Evolutionary conservation across 306 rosid genomes (phyloP).

Genomic region (Herpetospermum pedunculosum): DNA sequence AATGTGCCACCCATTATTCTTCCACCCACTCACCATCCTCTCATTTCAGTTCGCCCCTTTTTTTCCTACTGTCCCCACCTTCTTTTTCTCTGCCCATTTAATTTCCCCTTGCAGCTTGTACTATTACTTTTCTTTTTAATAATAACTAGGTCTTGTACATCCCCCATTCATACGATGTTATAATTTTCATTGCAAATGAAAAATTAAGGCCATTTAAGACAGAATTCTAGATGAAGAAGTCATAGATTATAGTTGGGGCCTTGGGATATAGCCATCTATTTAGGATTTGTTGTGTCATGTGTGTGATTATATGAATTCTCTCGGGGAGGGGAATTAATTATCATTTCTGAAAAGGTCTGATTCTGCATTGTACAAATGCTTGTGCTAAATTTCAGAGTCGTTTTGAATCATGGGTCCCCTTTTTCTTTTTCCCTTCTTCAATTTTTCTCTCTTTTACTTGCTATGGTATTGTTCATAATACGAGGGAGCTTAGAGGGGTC

Average conservation of each 20-base stretch:
- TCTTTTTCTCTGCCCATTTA: conserved; percentile 4
- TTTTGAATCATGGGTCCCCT: conserved; percentile 12
- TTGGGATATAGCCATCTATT: not conserved
- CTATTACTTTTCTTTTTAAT: conserved; percentile 3
- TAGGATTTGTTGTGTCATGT: not conserved
- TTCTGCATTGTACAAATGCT: conserved; percentile 5
- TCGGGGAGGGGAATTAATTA: not conserved
- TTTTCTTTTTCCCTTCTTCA: not conserved
- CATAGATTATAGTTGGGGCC: too few relatives aligned
- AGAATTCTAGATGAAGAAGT: too few relatives aligned
- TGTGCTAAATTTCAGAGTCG: conserved; percentile 10
- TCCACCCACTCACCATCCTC: conserved; percentile 9
- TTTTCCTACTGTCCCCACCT: not conserved
- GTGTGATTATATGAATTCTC: not conserved
- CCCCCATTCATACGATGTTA: not conserved
- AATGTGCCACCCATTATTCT: conserved; percentile 6
- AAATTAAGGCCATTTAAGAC: not conserved
- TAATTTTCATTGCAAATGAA: not conserved
- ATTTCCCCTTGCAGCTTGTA: conserved; percentile 2
- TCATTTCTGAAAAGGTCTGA: conserved; percentile 9
- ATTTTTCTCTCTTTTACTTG: not conserved
- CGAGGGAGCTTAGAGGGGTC: too few relatives aligned
- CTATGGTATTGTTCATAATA: not conserved
- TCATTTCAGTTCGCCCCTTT: conserved; percentile 1
- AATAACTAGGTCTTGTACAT: not conserved